Base-by-base conservation (phyloP, 139 green algal genomes). In the Gonium pectorale region DNA sequence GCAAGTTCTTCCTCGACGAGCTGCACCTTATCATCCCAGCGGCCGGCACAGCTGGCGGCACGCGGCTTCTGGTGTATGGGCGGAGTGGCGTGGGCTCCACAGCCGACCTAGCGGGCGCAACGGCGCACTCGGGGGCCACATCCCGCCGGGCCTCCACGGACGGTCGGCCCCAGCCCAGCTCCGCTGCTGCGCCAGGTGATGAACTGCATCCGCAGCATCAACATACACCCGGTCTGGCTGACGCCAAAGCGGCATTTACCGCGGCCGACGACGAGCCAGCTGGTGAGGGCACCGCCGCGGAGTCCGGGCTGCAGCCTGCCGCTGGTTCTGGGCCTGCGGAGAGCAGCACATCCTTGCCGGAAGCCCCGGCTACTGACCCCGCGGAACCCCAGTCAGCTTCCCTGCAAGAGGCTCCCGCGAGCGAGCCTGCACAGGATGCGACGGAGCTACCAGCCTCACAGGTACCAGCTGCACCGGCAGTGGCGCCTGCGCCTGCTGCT, bases 1-100 rank as follows among this genome's bases (percentile, higher is more conserved):
- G 83, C 75, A 79, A 90, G 27, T 40, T 38, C 22, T 86, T 92
- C 38, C 71, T 91, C 29, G 84, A 91, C 51, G 88, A 87, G 66
- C 85, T 93, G 38, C 86, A 89, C 11, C 21, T 71, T 7, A 79
- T 90, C 52, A 84, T 89, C 7, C 74, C 80, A 60, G 59, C 84
- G 37, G 78, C 63, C 13, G 62, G 56, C 49, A 80, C 67, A 40
- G 79, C 74, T 49, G 85, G 40, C n/a, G 59, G 46, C 19, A 46
- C 27, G 33, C 72, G 60, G 26, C 62, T 74, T 33, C 51, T 80
- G 43, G 49, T 83, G 6, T 83, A 83, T 27, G 77, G 77, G n/a
- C 60, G 62, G 31, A 43, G n/a, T 38, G 81, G 60, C 51, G 52
- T 59, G n/a, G 72, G 38, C 11, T 54, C 79, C 2, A 49, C 66